phyloP scores from a whole-genome alignment of 2,329 filamentous ascomycete species.

The Mycosphaerella arachidis region DNA sequence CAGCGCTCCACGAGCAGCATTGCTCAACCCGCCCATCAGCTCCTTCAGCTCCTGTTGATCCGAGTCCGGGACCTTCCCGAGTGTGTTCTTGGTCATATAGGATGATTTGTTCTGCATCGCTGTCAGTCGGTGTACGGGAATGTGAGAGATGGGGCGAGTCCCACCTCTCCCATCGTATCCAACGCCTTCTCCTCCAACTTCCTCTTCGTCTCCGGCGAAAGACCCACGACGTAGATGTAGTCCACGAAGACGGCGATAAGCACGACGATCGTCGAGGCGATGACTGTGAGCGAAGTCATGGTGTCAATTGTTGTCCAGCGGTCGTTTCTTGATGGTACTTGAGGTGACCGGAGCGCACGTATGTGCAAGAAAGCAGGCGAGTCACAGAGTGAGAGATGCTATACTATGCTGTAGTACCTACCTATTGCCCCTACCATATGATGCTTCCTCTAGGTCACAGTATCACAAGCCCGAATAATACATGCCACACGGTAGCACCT shows the following conservation, averaged over 20 bases:
- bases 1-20: slow-evolving; percentile 29
- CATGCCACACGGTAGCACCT: neutral
- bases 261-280: slow-evolving; percentile 29
- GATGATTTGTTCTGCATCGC: slow-evolving; percentile 39
- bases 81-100: slow-evolving; percentile 31
- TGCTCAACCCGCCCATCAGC: slow-evolving; percentile 32
- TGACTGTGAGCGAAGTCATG: slow-evolving; percentile 25
- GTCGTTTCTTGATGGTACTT: neutral
- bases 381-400: neutral
- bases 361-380: no score
- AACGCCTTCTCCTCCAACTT: slow-evolving; percentile 45
- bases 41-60: slow-evolving; percentile 35
- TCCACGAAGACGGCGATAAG: slow-evolving; percentile 35
- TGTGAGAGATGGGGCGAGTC: neutral
- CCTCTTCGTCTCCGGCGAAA: slow-evolving; percentile 45
- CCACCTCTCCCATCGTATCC: slow-evolving; percentile 47
- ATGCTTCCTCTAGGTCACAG: neutral
- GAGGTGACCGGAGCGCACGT: no score
- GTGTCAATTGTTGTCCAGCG: neutral
- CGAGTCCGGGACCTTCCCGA: slow-evolving; percentile 29
- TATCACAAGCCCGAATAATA: neutral
- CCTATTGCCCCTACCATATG: neutral
- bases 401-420: neutral
- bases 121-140: neutral
- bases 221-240: slow-evolving; percentile 46